phyloP scores from a whole-genome alignment of 306 rosid genomes.

The Lathyrus oleraceus region DNA sequence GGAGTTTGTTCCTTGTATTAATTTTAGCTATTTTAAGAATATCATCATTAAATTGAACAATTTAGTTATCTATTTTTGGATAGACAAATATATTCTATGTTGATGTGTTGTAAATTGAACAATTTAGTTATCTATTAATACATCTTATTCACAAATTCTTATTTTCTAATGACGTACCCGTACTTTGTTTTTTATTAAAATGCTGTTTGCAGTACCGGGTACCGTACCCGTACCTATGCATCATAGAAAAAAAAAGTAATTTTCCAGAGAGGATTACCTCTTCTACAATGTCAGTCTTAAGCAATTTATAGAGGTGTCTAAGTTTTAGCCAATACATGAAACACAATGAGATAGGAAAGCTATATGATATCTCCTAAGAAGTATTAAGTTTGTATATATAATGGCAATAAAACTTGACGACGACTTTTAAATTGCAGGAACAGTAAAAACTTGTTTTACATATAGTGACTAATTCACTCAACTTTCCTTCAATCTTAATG shows the following conservation, averaged over 20 bases:
- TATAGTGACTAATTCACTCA: conserved; percentile 78
- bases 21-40: too few species aligned
- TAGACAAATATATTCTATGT: too few species aligned
- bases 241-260: background rate
- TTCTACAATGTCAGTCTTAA: background rate
- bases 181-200: too few species aligned
- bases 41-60: too few species aligned
- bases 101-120: too few species aligned
- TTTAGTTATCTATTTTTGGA: too few species aligned
- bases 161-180: too few species aligned
- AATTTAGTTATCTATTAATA: too few species aligned
- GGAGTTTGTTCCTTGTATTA: too few species aligned
- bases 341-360: background rate
- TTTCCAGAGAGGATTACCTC: background rate
- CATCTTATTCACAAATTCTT: too few species aligned
- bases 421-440: conserved; percentile 56
- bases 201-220: too few species aligned
- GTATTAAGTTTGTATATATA: background rate
- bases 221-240: too few species aligned
- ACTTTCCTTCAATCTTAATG: conserved; percentile 86
- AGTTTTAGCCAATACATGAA: background rate
- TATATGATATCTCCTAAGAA: background rate
- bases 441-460: conserved; percentile 83
- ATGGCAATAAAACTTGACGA: conserved; percentile 32
- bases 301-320: background rate